Conservation (phyloP, 2,329 filamentous ascomycete species). For the Pyricularia sp. region DNA sequence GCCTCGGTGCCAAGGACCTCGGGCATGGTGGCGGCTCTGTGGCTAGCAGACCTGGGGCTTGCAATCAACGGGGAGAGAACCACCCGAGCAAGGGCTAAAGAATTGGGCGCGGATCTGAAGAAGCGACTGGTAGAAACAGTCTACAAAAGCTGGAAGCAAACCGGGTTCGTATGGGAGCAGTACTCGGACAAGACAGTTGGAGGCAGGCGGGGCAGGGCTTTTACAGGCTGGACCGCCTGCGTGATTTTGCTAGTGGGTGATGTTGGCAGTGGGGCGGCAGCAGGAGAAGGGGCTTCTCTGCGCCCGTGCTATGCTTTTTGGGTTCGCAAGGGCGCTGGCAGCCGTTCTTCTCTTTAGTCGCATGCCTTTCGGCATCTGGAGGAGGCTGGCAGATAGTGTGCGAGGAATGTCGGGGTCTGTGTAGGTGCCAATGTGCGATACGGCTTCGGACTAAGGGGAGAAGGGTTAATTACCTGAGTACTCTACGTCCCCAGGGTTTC, state of each 20-base stretch:
- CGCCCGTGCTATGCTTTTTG: not conserved
- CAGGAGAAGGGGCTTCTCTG: not conserved
- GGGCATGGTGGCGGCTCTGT: slow-evolving; percentile 39
- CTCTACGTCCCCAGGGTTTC: too few relatives aligned
- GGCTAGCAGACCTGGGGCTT: slow-evolving; percentile 31
- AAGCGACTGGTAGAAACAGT: slow-evolving; percentile 10
- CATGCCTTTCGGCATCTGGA: not conserved
- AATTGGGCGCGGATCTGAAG: slow-evolving; percentile 12
- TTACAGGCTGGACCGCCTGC: slow-evolving; percentile 66
- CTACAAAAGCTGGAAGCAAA: slow-evolving; percentile 48
- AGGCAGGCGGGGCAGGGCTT: slow-evolving; percentile 60
- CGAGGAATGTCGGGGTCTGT: not conserved
- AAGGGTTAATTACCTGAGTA: too few relatives aligned
- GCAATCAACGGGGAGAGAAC: not conserved
- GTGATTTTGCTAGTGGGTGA: slow-evolving; percentile 58
- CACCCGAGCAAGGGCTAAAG: slow-evolving; percentile 6
- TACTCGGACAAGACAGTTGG: slow-evolving; percentile 58
- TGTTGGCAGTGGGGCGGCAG: not conserved
- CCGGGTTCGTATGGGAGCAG: slow-evolving; percentile 65
- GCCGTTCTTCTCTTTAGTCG: not conserved
- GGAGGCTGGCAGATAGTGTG: not conserved
- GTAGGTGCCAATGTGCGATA: not conserved
- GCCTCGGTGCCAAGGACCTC: slow-evolving; percentile 10
- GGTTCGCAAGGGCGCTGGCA: not conserved
- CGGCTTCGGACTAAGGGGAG: not conserved